Evolutionary conservation across 1,284 basidiomycete species (phyloP).

Genomic region (Athelia sp.): DNA sequence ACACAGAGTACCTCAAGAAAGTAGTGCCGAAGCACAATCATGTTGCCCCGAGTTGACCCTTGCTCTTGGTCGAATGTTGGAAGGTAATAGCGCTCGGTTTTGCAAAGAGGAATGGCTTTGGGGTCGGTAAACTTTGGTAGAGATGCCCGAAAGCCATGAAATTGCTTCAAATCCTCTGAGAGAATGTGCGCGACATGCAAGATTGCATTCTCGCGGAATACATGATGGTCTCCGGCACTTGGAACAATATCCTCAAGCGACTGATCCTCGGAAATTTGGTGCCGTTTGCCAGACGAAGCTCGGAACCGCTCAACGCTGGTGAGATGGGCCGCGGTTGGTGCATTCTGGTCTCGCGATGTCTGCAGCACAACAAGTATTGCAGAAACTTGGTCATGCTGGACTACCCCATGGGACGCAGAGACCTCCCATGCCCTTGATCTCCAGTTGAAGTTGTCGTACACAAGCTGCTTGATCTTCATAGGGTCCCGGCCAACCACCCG

Average conservation of each 20-base stretch:
- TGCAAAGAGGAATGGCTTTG: constrained; percentile 2
- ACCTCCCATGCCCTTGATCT: too few species aligned
- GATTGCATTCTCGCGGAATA: constrained; percentile 9
- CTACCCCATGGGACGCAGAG: constrained; percentile 8
- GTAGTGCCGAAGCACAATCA: constrained; percentile 16
- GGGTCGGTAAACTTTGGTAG: constrained; percentile 10
- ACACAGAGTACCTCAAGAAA: constrained; percentile 11
- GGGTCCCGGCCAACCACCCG: too few species aligned
- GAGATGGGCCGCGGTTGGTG: constrained; percentile 2
- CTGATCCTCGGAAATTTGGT: constrained; percentile 8
- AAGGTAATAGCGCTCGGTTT: constrained; percentile 13
- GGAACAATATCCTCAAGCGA: constrained; percentile 11
- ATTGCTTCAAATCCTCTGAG: constrained; percentile 4
- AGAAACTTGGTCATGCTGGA: constrained; percentile 15
- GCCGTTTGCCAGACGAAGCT: constrained; percentile 5
- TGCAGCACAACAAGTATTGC: constrained; percentile 10
- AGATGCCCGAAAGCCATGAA: background rate
- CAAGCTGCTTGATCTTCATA: too few species aligned
- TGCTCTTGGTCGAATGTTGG: constrained; percentile 18
- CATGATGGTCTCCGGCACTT: constrained; percentile 4
- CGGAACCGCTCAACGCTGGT: constrained; percentile 7
- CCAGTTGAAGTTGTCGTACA: too few species aligned
- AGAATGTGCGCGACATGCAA: constrained; percentile 11
- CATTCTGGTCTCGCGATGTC: background rate
- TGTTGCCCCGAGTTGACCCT: constrained; percentile 14